Conservation (phyloP, 768 basidiomycete species). For the Lactifluus piperatus region DNA sequence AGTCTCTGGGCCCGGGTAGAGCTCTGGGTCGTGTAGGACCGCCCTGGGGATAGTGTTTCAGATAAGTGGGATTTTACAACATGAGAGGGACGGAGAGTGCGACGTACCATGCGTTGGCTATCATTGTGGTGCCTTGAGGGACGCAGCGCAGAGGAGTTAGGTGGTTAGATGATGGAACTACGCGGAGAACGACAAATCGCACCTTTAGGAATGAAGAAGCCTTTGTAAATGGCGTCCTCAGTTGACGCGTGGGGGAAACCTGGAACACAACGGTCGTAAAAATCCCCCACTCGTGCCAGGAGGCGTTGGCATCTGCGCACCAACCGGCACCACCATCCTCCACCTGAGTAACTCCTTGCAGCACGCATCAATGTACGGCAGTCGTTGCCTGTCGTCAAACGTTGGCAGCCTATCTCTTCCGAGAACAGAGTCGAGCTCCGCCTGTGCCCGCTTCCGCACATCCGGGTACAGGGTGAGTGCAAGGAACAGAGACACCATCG, state of each 20-base stretch:
- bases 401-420: constrained; percentile 24
- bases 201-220: constrained; percentile 25
- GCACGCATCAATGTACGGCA: constrained; percentile 23
- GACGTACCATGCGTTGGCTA: constrained; percentile 24
- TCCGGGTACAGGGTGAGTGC: constrained; percentile 3
- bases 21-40: constrained; percentile 21
- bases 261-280: background rate
- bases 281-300: too few relatives aligned
- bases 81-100: too few relatives aligned
- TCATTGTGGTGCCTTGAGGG: constrained; percentile 11
- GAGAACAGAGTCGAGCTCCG: constrained; percentile 24
- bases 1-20: constrained; percentile 24
- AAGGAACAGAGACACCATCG: constrained; percentile 3
- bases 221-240: constrained; percentile 23
- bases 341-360: constrained; percentile 24
- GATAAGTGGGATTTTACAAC: background rate
- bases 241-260: constrained; percentile 20
- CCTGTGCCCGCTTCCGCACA: constrained; percentile 18
- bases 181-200: background rate
- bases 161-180: background rate
- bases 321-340: constrained; percentile 3
- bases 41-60: constrained; percentile 1
- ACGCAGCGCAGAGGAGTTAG: background rate
- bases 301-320: background rate
- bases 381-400: constrained; percentile 21